These are phyloP conservation scores for Trichoderma harzianum DNA, from an alignment of 2,329 filamentous ascomycete species.

Conservation along the genomic window DNA sequence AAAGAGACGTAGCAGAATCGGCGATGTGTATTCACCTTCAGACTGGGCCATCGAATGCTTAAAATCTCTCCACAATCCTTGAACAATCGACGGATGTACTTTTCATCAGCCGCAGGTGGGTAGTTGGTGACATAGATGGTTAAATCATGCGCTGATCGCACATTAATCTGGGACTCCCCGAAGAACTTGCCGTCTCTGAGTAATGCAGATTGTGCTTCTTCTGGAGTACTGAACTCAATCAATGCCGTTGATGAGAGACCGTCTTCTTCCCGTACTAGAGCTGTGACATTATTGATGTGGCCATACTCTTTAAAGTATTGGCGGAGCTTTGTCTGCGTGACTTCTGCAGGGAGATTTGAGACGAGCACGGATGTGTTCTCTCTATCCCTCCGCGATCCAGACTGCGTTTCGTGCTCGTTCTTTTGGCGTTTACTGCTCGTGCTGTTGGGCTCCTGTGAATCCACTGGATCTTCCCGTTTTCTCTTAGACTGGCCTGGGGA, in stretches of 20 bases:
- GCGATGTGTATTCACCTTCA: constrained; percentile 83
- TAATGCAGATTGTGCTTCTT: constrained; percentile 78
- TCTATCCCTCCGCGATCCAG: constrained; percentile 69
- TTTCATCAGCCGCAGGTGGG: constrained; percentile 70
- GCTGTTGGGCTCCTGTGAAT: constrained; percentile 42
- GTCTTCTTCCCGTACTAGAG: constrained; percentile 58
- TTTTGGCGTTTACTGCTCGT: constrained; percentile 69
- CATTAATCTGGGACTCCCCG: constrained; percentile 67
- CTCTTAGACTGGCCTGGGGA: constrained; percentile 58
- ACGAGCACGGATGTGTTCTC: constrained; percentile 87
- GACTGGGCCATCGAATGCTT: constrained; percentile 82
- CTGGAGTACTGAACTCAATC: constrained; percentile 77
- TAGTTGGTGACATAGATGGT: constrained; percentile 93
- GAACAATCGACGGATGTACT: constrained; percentile 66
- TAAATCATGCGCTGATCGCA: constrained; percentile 70
- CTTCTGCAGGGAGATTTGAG: constrained; percentile 67
- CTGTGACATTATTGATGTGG: constrained; percentile 71
- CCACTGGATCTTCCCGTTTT: constrained; percentile 63
- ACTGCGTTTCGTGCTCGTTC: constrained; percentile 35
- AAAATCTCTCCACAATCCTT: constrained; percentile 75
- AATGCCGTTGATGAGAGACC: constrained; percentile 65
- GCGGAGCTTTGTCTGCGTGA: constrained; percentile 68
- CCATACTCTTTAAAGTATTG: constrained; percentile 94
- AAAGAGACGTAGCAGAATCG: constrained; percentile 98
- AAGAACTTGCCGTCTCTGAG: constrained; percentile 79